phyloP scores from a whole-genome alignment of 1,284 basidiomycete species.

The Cutaneotrichosporon cyanovorans region DNA sequence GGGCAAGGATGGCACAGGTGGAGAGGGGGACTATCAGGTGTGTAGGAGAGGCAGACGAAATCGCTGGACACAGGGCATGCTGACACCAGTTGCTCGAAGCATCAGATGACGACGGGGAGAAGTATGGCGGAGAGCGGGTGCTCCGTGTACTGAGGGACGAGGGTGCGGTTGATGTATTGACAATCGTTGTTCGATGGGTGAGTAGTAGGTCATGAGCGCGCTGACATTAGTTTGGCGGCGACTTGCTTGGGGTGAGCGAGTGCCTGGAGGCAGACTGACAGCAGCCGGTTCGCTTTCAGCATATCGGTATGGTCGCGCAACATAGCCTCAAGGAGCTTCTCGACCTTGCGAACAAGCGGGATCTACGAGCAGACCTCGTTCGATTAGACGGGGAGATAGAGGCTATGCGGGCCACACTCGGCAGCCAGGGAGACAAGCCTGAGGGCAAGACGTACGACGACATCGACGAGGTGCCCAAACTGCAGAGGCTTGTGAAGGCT shows the following conservation, averaged over 20 bases:
- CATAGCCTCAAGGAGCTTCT: constrained; percentile 28
- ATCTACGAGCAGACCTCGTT: constrained; percentile 28
- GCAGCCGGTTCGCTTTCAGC: constrained; percentile 41
- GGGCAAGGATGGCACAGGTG: constrained; percentile 36
- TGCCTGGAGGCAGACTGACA: constrained; percentile 6
- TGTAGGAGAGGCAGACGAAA: constrained; percentile 1
- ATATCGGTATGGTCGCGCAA: constrained; percentile 36
- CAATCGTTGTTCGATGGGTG: constrained; percentile 39
- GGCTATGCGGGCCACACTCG: constrained; percentile 20
- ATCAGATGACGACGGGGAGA: constrained; percentile 41
- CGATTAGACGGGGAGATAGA: constrained; percentile 35
- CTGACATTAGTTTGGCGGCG: constrained; percentile 36
- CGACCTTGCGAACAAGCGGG: constrained; percentile 23
- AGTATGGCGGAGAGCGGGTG: constrained; percentile 39
- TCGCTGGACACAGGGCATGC: too few species aligned
- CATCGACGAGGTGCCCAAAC: constrained; percentile 27
- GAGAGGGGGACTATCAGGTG: constrained; percentile 42
- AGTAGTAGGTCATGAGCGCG: constrained; percentile 31
- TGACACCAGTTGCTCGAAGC: constrained; percentile 31
- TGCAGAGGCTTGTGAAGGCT: constrained; percentile 36
- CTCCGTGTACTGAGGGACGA: constrained; percentile 29
- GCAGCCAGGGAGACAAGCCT: background rate
- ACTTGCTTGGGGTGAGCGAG: background rate
- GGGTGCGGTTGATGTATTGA: constrained; percentile 36
- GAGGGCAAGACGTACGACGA: constrained; percentile 21